phyloP scores from a whole-genome alignment of 2,329 filamentous ascomycete genomes.

The Epicoccum sorghinum region DNA sequence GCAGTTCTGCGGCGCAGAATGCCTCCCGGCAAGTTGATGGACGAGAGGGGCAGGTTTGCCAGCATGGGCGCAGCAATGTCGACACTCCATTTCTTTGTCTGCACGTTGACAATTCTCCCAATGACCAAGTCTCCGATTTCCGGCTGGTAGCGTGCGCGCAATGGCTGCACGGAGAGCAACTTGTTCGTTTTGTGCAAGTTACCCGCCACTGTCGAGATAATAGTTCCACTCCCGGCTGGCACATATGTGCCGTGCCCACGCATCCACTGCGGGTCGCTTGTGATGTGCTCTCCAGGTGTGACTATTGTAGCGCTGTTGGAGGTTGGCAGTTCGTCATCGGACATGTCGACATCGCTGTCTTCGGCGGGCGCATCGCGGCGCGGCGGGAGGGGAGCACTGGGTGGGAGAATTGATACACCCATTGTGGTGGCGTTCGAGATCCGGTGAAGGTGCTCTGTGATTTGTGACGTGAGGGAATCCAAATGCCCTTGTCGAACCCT shows the following conservation, averaged over 20 bases:
- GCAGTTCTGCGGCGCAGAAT: conserved; percentile 90
- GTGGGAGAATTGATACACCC: conserved; percentile 66
- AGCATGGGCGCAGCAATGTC: conserved; percentile 89
- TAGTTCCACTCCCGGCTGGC: conserved; percentile 66
- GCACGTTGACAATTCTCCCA: conserved; percentile 93
- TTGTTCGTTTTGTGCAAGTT: conserved; percentile 95
- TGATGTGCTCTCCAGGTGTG: conserved; percentile 88
- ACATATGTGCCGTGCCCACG: conserved; percentile 92
- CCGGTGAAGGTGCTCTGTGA: not conserved
- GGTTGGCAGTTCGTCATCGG: conserved; percentile 47
- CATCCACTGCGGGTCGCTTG: conserved; percentile 97
- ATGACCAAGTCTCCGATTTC: conserved; percentile 97
- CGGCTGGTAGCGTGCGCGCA: conserved; percentile 91
- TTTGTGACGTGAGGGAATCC: too few species aligned
- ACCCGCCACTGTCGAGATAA: conserved; percentile 88
- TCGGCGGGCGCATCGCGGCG: conserved; percentile 47
- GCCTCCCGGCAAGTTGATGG: conserved; percentile 93
- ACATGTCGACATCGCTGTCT: conserved; percentile 57
- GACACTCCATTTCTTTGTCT: conserved; percentile 90
- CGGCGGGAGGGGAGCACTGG: conserved; percentile 46
- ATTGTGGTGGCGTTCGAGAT: conserved; percentile 45
- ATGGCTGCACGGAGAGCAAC: conserved; percentile 85
- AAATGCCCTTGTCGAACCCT: too few species aligned
- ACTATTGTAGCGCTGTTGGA: conserved; percentile 63
- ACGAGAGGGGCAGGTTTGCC: conserved; percentile 81